Evolutionary conservation across 768 basidiomycete genomes (phyloP).

Genomic region (Tylopilus sp.): DNA sequence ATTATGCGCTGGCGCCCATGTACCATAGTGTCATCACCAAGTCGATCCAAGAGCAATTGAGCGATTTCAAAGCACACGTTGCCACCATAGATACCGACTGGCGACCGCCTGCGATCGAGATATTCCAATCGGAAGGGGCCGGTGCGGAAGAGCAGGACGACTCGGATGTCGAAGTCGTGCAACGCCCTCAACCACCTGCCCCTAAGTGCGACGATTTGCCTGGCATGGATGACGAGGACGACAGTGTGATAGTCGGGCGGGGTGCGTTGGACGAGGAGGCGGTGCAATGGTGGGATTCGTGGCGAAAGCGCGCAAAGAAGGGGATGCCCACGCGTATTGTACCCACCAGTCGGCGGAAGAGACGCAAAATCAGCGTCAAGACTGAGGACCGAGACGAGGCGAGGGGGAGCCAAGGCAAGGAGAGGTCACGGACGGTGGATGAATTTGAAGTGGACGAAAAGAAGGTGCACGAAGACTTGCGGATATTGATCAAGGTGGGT

Average conservation of each 20-base stretch:
- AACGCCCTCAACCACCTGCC: conserved; percentile 9
- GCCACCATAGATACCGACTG: conserved; percentile 49
- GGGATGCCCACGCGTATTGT: conserved; percentile 29
- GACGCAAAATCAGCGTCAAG: conserved; percentile 39
- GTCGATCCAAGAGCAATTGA: conserved; percentile 84
- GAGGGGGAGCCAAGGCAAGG: conserved; percentile 30
- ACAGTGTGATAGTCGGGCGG: conserved; percentile 16
- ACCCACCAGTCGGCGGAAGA: conserved; percentile 36
- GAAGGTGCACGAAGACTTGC: conserved; percentile 76
- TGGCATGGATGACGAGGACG: conserved; percentile 22
- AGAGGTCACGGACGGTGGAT: conserved; percentile 51
- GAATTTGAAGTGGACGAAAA: conserved; percentile 66
- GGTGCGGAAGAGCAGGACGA: conserved; percentile 28
- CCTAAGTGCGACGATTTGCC: conserved; percentile 21
- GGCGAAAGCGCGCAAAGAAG: conserved; percentile 51
- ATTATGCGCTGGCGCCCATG: conserved; percentile 70
- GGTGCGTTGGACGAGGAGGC: conserved; percentile 51
- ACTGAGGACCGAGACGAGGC: conserved; percentile 20
- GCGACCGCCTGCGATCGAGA: conserved; percentile 23
- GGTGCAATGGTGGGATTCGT: conserved; percentile 66
- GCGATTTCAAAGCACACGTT: conserved; percentile 72
- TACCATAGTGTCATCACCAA: conserved; percentile 71
- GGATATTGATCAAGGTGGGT: conserved; percentile 87
- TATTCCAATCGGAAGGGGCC: conserved; percentile 20
- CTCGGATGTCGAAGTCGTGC: conserved; percentile 25